Base-by-base conservation (phyloP, 78 protist species). In the Emiliania huxleyi region DNA sequence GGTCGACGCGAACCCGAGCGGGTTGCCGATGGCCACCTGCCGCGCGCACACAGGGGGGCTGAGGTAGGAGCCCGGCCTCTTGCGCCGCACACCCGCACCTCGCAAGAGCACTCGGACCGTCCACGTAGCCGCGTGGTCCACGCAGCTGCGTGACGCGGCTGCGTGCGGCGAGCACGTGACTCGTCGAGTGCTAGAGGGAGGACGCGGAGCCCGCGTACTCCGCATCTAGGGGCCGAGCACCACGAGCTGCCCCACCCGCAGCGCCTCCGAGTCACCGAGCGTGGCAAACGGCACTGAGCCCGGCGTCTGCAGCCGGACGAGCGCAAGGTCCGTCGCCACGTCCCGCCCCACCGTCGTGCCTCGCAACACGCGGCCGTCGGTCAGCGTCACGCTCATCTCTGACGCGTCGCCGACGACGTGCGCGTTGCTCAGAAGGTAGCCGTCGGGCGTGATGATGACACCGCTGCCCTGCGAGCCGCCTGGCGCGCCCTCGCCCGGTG, bases 1-100 rank as follows among this genome's bases (percentile, higher is more conserved):
- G 75, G 75, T 62, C 33, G 75, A 62, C 37, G 11, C n/a, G 75
- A 62, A 62, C 8, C 75, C 75, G 12, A 62, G 75, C 23, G 75
- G 75, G 23, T 62, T 62, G 75, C 75, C 75, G 75, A 62, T 62
- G 75, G 75, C 75, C 29, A 62, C n/a, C n/a, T n/a, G n/a, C n/a
- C n/a, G n/a, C n/a, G n/a, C n/a, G n/a, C n/a, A n/a, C n/a, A n/a
- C n/a, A n/a, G n/a, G n/a, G n/a, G n/a, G n/a, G n/a, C n/a, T n/a
- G n/a, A n/a, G n/a, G n/a, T n/a, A n/a, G n/a, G n/a, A n/a, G n/a
- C n/a, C n/a, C n/a, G n/a, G n/a, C n/a, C n/a, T n/a, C n/a, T n/a
- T n/a, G n/a, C n/a, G n/a, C n/a, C n/a, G n/a, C n/a, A n/a, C n/a
- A n/a, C n/a, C n/a, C n/a, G n/a, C n/a, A n/a, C n/a, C n/a, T n/a